Evolutionary conservation across 192 early-diverging fungal genomes (phyloP).

Genomic region (Coemansia sp.): DNA sequence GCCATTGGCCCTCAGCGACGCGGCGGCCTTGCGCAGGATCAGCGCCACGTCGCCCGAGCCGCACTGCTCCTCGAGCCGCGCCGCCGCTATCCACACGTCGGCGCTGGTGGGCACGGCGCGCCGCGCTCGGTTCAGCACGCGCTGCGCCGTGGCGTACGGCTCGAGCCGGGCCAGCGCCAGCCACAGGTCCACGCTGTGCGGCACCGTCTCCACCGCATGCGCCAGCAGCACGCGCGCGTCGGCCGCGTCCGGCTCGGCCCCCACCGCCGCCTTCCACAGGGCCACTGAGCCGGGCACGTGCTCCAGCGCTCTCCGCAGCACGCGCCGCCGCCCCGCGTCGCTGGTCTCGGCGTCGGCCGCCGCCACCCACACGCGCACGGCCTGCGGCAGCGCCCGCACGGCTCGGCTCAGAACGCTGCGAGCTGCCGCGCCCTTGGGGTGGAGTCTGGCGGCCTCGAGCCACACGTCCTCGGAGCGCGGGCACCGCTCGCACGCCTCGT

Average conservation of each 20-base stretch:
- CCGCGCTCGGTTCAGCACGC: constrained; percentile 89
- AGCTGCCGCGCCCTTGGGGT: constrained; percentile 67
- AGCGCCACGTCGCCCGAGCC: constrained; percentile 59
- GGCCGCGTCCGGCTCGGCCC: constrained; percentile 86
- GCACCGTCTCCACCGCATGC: constrained; percentile 92
- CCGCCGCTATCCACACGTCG: constrained; percentile 95
- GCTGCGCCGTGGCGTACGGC: constrained; percentile 80
- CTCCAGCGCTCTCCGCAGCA: constrained; percentile 89
- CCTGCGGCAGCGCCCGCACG: constrained; percentile 83
- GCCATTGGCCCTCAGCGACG: constrained; percentile 51
- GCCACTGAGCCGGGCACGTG: constrained; percentile 87
- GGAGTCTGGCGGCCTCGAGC: constrained; percentile 92
- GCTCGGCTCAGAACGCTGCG: constrained; percentile 91
- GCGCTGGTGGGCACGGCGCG: constrained; percentile 79
- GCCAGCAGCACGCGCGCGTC: constrained; percentile 89
- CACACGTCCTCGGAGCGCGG: constrained; percentile 94
- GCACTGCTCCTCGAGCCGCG: constrained; percentile 83
- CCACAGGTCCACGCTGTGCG: constrained; percentile 90
- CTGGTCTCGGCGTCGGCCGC: constrained; percentile 79
- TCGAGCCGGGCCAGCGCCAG: constrained; percentile 92
- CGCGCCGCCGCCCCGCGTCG: constrained; percentile 61
- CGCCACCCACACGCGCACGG: constrained; percentile 89
- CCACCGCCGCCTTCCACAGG: constrained; percentile 91
- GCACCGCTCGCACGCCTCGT: constrained; percentile 92
- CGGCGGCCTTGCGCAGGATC: constrained; percentile 59